Base-by-base conservation (phyloP, 495 filamentous ascomycete species). In the Penicillium diatomitis region DNA sequence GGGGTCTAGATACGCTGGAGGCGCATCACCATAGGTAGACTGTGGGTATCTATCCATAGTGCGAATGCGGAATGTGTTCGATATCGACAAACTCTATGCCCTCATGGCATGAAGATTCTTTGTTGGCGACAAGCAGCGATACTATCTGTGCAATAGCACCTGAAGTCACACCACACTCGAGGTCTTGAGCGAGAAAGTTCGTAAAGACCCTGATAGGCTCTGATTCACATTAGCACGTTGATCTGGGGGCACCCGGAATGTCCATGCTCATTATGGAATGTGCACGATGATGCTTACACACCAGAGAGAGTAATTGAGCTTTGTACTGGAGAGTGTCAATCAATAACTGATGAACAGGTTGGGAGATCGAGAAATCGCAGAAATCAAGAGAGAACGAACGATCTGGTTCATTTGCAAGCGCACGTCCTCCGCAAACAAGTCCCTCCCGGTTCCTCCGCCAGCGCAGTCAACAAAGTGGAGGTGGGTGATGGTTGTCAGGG, bases 1-100 rank as follows among this genome's bases (percentile, higher is more conserved):
- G 29, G 62, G 58, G 39, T 69, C 65, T 8, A 48, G 28, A 51
- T 74, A 74, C 4, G 68, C 60, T n/a, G 71, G 71, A 6, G 69
- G 69, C 48, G 67, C 67, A 1, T 74, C 71, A 33, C 63, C 63
- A 43, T 71, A 70, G 43, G 48, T 58, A 38, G 62, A 54, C 32
- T 54, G 62, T 9, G 62, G 61, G 45, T 61, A 51, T 49, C 63
- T 55, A 51, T 63, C 65, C 68, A 72, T 72, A 38, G 38, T 50
- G 35, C 47, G 44, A 41, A 54, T 47, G 51, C 41, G 51, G 49
- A 59, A 51, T 58, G 50, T 58, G 52, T 27, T 48, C 12, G 40
- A 11, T 44, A 12, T 38, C 9, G 35, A 35, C 12, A 34, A 32
- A 20, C 20, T 20, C 20, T 20, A 20, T 20, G 20, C 20, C 20